These are phyloP conservation scores for Psilocybe subaeruginosa DNA, from an alignment of 768 basidiomycete species.

Conservation along the genomic window DNA sequence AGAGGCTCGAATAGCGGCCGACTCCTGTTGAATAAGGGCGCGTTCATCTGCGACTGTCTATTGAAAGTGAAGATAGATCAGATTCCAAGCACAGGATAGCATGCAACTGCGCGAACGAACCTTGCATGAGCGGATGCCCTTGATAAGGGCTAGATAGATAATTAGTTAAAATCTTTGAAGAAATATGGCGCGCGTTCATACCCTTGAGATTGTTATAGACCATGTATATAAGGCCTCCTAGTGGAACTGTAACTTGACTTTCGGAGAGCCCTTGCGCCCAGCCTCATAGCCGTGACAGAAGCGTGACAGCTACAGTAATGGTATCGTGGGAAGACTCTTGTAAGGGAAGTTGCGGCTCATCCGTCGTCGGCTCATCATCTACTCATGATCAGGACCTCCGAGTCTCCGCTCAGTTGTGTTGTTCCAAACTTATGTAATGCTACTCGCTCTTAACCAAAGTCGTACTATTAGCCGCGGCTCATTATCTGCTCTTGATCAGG, in stretches of 20 bases:
- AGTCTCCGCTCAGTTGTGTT: too few species aligned
- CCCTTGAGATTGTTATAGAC: conserved; percentile 89
- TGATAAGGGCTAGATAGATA: conserved; percentile 78
- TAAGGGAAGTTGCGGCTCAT: too few species aligned
- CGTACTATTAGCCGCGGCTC: too few species aligned
- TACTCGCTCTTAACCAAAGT: too few species aligned
- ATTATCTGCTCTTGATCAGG: too few species aligned
- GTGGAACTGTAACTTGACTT: not conserved
- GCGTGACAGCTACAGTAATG: not conserved
- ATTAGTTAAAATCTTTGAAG: conserved; percentile 24
- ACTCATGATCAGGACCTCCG: too few species aligned
- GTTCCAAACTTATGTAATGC: too few species aligned
- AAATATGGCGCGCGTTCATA: conserved; percentile 28
- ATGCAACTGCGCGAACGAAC: conserved; percentile 37
- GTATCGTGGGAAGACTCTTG: too few species aligned
- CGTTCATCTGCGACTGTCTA: conserved; percentile 99
- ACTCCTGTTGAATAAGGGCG: conserved; percentile 95
- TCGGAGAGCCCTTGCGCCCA: conserved; percentile 9
- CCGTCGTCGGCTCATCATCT: too few species aligned
- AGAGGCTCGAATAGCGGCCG: conserved; percentile 93
- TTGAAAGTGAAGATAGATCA: conserved; percentile 24
- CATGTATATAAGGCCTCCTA: conserved; percentile 40
- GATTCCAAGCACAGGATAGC: conserved; percentile 16
- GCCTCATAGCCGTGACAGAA: conserved; percentile 1
- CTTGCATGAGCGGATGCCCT: conserved; percentile 98